Evolutionary conservation across 768 basidiomycete genomes (phyloP).

Genomic region (Mycena pura): DNA sequence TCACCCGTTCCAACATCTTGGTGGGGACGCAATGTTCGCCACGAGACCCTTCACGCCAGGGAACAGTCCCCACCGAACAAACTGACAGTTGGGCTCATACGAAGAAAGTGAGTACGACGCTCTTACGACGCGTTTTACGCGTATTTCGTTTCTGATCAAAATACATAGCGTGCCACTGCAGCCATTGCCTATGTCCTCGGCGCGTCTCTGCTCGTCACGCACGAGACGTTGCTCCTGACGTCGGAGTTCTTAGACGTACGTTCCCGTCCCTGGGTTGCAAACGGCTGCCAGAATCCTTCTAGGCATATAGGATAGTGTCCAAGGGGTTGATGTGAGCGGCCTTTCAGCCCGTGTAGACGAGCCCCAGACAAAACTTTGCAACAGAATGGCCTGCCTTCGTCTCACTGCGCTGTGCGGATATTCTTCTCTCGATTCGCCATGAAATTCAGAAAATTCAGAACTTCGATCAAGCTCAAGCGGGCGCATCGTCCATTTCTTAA

Average conservation of each 20-base stretch:
- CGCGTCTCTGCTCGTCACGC: conserved; percentile 41
- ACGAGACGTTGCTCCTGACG: conserved; percentile 42
- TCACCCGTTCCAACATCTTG: conserved; percentile 20
- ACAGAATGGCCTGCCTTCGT: conserved; percentile 62
- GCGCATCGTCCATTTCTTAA: conserved; percentile 75
- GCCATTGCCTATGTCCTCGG: conserved; percentile 43
- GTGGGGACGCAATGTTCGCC: conserved; percentile 24
- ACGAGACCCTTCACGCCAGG: conserved; percentile 19
- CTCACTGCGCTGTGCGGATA: conserved; percentile 68
- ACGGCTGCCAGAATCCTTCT: conserved; percentile 55
- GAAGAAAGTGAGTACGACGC: conserved; percentile 18
- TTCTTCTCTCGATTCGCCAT: conserved; percentile 55
- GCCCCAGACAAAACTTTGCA: conserved; percentile 29
- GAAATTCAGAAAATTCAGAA: conserved; percentile 59
- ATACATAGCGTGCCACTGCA: conserved; percentile 38
- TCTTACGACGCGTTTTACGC: not conserved
- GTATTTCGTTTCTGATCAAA: not conserved
- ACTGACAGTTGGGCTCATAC: conserved; percentile 30
- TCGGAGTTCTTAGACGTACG: conserved; percentile 47
- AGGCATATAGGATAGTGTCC: conserved; percentile 60
- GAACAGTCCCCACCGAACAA: conserved; percentile 33
- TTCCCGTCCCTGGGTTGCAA: conserved; percentile 53
- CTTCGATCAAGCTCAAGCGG: too few species aligned
- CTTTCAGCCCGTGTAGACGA: not conserved
- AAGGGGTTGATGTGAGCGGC: conserved; percentile 58